Base-by-base conservation (phyloP, 176 grass and related monocot genomes). In the Bromus sterilis region DNA sequence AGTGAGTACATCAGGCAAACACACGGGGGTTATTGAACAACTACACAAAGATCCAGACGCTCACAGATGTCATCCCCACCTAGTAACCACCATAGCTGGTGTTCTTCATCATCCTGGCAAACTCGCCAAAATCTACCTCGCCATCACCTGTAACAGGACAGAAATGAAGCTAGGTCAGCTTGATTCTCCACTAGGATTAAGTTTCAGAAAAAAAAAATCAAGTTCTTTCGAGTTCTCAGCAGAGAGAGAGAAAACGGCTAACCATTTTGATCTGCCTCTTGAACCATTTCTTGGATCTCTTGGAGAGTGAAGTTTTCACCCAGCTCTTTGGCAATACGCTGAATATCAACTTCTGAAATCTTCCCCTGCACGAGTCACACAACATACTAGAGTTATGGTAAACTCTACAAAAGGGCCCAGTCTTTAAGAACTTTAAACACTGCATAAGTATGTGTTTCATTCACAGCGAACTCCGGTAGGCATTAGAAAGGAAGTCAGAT, bases 221-320 rank as follows among this genome's bases (percentile, higher is more conserved):
- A 13, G 33, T 31, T 53, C 37, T 77, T 33, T 33, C 34, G 1
- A n/a, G 34, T 33, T 7, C 25, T 14, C 13, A 9, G 37, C 39
- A 30, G 48, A 75, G 0, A 40, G 21, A 28, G 36, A 62, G 48
- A 75, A 39, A 15, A 21, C 3, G 34, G 8, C 76, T 76, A 67
- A 98, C 95, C 88, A 23, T 98, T 83, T 56, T 79, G 70, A 87
- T 98, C 95, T 11, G 95, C 95, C 78, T 83, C 90, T 46, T 86
- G 77, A 41, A 98, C 80, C 95, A 98, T 98, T 63, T 91, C 91
- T 70, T 81, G 81, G 44, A 97, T 97, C 80, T 97, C 91, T n/a
- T 90, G 71, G 13, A 84, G 62, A n/a, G 89, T 88, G 82, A 94
- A 89, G 33, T 79, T 92, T 71, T 88, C 79, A 70, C 94, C 94